phyloP scores from a whole-genome alignment of 2,329 filamentous ascomycete genomes.

The Sporothrix brasiliensis region DNA sequence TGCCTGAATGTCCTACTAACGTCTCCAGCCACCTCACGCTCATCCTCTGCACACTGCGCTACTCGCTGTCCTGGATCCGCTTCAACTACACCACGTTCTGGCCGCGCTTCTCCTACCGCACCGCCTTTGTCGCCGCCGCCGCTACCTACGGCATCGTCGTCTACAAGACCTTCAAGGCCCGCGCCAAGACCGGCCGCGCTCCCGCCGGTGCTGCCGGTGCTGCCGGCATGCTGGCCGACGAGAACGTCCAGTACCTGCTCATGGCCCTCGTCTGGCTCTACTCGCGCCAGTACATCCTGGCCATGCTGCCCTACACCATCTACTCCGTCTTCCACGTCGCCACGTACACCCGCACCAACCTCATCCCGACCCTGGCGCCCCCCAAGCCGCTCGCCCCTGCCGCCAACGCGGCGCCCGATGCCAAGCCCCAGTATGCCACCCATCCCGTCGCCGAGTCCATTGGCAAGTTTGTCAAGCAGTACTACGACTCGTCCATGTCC shows the following conservation, averaged over 20 bases:
- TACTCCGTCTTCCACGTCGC: conserved; percentile 99
- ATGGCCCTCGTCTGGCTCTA: conserved; percentile 97
- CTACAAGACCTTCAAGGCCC: conserved; percentile 80
- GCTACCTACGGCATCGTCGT: conserved; percentile 97
- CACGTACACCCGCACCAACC: conserved; percentile 90
- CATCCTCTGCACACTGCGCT: conserved; percentile 80
- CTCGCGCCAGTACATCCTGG: conserved; percentile 83
- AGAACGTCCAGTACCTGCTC: conserved; percentile 95
- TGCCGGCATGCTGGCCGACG: conserved; percentile 74
- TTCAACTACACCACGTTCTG: conserved; percentile 81
- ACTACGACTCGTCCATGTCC: conserved; percentile 96
- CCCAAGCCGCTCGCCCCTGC: conserved; percentile 58
- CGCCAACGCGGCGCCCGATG: conserved; percentile 55
- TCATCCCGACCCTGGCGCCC: conserved; percentile 84
- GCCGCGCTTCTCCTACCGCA: conserved; percentile 84
- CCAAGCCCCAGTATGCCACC: conserved; percentile 56
- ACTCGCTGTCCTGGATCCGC: conserved; percentile 80
- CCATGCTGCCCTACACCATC: conserved; percentile 89
- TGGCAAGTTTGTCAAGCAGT: conserved; percentile 92
- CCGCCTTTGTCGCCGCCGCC: conserved; percentile 85
- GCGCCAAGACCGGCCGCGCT: conserved; percentile 66
- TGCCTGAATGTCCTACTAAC: neutral
- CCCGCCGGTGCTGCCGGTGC: conserved; percentile 56
- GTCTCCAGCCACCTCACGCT: conserved; percentile 77
- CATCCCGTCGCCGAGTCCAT: conserved; percentile 77